Evolutionary conservation across 2,329 filamentous ascomycete species (phyloP).

Genomic region (Fusarium incarnatum): DNA sequence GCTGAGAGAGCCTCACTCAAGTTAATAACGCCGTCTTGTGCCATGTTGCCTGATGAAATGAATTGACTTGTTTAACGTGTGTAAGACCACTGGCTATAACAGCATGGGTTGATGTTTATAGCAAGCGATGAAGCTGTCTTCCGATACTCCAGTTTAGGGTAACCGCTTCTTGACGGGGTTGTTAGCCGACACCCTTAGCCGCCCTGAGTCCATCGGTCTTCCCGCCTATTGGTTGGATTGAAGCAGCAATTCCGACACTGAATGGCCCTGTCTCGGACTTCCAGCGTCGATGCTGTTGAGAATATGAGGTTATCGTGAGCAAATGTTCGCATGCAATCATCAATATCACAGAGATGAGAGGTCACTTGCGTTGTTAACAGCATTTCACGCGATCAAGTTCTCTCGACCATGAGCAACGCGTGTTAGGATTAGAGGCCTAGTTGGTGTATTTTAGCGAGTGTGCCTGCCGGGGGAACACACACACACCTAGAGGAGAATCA

Average conservation of each 20-base stretch:
- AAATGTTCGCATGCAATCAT: fast-evolving
- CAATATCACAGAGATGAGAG: background rate
- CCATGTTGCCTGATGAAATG: background rate
- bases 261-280: background rate
- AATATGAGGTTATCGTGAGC: background rate
- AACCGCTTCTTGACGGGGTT: slow-evolving; percentile 1
- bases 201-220: slow-evolving; percentile 3
- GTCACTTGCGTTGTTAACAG: background rate
- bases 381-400: background rate
- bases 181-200: slow-evolving; percentile 16
- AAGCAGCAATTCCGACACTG: background rate
- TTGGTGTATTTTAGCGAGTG: too few species aligned
- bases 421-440: too few species aligned
- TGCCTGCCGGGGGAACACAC: too few species aligned
- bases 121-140: background rate
- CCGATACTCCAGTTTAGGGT: slow-evolving; percentile 8
- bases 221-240: background rate
- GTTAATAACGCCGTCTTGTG: background rate
- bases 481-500: too few species aligned
- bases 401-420: too few species aligned
- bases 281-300: too few species aligned
- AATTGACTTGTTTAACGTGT: fast-evolving
- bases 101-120: background rate
- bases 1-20: background rate
- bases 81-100: too few species aligned